Evolutionary conservation across 2,329 filamentous ascomycete genomes (phyloP), one percentile per base, ranked within the genome.

Genomic region (Penicillium sp.): DNA sequence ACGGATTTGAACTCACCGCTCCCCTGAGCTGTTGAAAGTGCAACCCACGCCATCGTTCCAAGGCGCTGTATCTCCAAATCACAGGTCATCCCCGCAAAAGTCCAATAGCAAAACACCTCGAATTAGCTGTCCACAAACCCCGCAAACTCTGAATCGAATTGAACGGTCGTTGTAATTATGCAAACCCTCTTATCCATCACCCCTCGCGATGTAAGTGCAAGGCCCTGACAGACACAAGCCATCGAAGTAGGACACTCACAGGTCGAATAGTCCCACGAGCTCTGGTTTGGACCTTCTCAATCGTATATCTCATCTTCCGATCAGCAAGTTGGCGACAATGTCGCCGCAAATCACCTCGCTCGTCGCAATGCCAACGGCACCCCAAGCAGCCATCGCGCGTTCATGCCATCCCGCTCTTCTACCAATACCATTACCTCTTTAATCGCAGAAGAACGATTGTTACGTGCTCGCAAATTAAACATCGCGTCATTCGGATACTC

Each of bases 401-500:
- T 66, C 71, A 77, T 51, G 77, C 73, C 53, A 60, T 80, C 59
- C 61, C 80, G 53, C 72, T 83, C 57, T 77, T 85, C 68, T 76
- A 82, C 62, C 81, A 86, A 73, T 26, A 79, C 82, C 2, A 84
- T 96, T 3, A 83, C 87, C 9, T 80, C 86, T 2, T 83, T 96
- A 10, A 80, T 83, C 26, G 77, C 84, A 39, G 93, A 97, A 69
- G 94, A 97, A 75, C 82, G 85, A 57, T 82, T 85, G 54, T 81
- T 95, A 60, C 83, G 87, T 51, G 82, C 87, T 8, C 90, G 93
- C 43, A 91, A 92, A 67, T 76, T 84, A 44, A 91, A 93, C 61
- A 88, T 97, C 29, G 84, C 88, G 44, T 89, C 91, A 66, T 97
- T 95, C 69, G 94, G 94, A 56, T 89, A 87, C 61, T 84, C 83